Evolutionary conservation across 139 green algal genomes (phyloP), one percentile per base, ranked within the genome.

Genomic region (Eudorina sp.): DNA sequence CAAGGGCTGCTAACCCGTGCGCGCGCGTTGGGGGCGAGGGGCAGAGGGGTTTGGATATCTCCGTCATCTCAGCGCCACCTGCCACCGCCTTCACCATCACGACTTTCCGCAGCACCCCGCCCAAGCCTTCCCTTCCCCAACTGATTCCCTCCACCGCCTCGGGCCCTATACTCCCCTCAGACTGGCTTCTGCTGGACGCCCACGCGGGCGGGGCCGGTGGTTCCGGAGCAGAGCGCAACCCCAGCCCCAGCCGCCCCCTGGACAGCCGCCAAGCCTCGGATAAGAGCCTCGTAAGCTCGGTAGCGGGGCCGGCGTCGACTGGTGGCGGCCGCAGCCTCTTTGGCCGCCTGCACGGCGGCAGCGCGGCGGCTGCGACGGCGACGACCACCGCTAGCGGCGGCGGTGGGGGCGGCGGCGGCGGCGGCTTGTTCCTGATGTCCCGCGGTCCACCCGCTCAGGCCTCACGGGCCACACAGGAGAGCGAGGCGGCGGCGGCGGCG

Each of bases 151-250:
- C n/a, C n/a, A n/a, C n/a, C n/a, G n/a, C n/a, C n/a, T n/a, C n/a
- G n/a, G n/a, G n/a, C n/a, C n/a, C n/a, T n/a, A n/a, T n/a, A n/a
- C n/a, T n/a, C n/a, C n/a, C n/a, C n/a, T 25, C 51, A 48, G 88
- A 89, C 58, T 89, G 73, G 76, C 51, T 83, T 31, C 51, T 83
- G 46, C 76, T 83, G 76, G 76, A 83, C 34, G 76, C 76, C 3
- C n/a, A 13, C 14, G 76, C 48, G 0, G 34, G 19, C 18, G 46
- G 29, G 29, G 29, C 1, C 46, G 0, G 27, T 2, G 46, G 36
- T 27, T 43, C 46, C 27, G 74, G 36, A n/a, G n/a, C n/a, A n/a
- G n/a, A n/a, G n/a, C n/a, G n/a, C n/a, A n/a, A n/a, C n/a, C 11
- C 9, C 69, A 19, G 38, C 11, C 9, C 5, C 46, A 11, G 9